A percentile compares a stretch with the other conserved stretches of the same genome.
These are phyloP conservation scores for Huntiella savannae DNA, from an alignment of 2,329 filamentous ascomycete genomes.

Conservation along the genomic window DNA sequence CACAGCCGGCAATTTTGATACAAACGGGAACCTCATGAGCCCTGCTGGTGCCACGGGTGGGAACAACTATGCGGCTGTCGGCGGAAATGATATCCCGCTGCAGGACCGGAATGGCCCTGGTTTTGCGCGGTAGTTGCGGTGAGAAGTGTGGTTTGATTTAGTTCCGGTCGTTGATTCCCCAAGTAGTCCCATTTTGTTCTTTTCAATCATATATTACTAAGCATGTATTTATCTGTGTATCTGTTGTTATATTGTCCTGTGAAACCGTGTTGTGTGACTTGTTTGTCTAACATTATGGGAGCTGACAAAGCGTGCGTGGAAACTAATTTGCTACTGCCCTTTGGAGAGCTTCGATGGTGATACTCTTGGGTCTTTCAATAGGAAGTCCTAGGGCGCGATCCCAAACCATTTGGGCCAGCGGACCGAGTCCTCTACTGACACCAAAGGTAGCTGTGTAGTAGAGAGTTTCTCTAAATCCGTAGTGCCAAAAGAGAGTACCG, in stretches of 20 bases:
- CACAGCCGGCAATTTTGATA: background rate
- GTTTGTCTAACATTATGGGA: background rate
- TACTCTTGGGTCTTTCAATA: slow-evolving; percentile 95
- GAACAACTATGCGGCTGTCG: background rate
- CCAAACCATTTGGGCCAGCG: slow-evolving; percentile 89
- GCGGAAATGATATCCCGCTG: slow-evolving; percentile 4
- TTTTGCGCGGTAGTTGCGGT: background rate
- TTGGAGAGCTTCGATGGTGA: slow-evolving; percentile 73
- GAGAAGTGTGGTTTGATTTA: background rate
- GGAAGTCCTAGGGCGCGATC: slow-evolving; percentile 82
- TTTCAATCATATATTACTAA: background rate
- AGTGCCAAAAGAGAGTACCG: slow-evolving; percentile 93
- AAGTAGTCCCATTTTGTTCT: background rate
- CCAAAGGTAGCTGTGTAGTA: slow-evolving; percentile 73
- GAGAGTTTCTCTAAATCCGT: slow-evolving; percentile 88
- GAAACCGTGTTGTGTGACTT: background rate
- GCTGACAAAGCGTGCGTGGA: no score
- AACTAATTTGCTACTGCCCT: slow-evolving; percentile 35
- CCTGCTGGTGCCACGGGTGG: background rate
- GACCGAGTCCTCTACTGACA: slow-evolving; percentile 56
- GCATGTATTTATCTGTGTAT: background rate
- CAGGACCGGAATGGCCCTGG: background rate
- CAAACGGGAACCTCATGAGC: background rate
- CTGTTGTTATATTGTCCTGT: background rate
- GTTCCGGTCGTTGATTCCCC: no score